Evolutionary conservation across 768 basidiomycete species (phyloP).

Genomic region (Polyporus arcularius): DNA sequence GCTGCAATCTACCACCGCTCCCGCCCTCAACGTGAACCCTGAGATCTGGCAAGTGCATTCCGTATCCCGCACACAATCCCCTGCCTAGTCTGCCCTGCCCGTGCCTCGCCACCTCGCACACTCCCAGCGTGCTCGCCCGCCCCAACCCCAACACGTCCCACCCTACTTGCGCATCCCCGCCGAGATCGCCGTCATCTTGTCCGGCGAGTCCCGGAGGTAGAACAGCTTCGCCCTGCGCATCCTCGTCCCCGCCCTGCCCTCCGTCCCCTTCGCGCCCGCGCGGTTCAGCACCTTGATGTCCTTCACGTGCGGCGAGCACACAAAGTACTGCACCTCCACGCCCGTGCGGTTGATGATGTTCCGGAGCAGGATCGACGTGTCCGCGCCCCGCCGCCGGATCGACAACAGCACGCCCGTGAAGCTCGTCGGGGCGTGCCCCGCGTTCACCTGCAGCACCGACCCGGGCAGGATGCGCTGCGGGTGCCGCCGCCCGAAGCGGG

Average conservation of each 20-base stretch:
- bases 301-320: constrained; percentile 84
- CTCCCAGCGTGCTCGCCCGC: background rate
- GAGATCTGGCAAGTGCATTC: background rate
- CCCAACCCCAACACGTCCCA: background rate
- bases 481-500: constrained; percentile 72
- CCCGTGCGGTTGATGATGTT: constrained; percentile 92
- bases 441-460: constrained; percentile 80
- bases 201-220: constrained; percentile 80
- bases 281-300: constrained; percentile 77
- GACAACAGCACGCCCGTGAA: constrained; percentile 91
- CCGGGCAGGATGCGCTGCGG: constrained; percentile 74
- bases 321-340: constrained; percentile 91
- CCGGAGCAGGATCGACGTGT: constrained; percentile 86
- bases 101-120: background rate
- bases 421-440: constrained; percentile 72
- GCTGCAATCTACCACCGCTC: background rate
- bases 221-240: constrained; percentile 80
- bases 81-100: background rate
- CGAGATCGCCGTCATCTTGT: constrained; percentile 80
- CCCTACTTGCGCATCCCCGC: constrained; percentile 40
- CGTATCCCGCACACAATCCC: background rate
- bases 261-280: constrained; percentile 40
- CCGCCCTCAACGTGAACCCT: background rate
- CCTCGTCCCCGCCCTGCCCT: constrained; percentile 48
- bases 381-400: constrained; percentile 78